Conservation (phyloP, 306 rosid species). For the Dryas drummondii region DNA sequence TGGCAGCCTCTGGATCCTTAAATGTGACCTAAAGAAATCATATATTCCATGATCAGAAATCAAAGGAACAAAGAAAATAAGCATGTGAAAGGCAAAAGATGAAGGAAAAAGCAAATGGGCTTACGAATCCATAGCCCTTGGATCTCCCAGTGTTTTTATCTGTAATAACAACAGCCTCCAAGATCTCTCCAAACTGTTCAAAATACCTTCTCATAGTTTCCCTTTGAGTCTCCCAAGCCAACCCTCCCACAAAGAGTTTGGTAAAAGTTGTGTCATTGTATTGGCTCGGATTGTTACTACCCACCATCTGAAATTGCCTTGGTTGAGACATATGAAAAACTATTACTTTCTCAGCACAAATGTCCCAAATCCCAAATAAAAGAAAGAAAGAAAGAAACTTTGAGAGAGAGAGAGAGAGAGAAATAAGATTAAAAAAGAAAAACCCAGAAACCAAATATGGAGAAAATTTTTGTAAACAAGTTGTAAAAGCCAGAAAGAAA, state of each 20-base stretch:
- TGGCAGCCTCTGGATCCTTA: conserved; percentile 89
- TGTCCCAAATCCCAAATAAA: conserved; percentile 15
- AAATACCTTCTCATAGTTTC: conserved; percentile 85
- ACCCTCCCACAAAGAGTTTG: conserved; percentile 92
- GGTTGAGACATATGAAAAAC: conserved; percentile 57
- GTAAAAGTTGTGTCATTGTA: conserved; percentile 87
- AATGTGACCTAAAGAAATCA: conserved; percentile 64
- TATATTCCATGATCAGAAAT: conserved; percentile 3
- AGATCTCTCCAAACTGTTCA: conserved; percentile 93
- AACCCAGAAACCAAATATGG: conserved; percentile 33
- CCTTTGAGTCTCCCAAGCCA: conserved; percentile 97
- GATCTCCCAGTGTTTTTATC: conserved; percentile 94
- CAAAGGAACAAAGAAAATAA: conserved; percentile 9
- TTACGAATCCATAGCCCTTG: conserved; percentile 98
- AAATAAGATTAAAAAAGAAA: background rate
- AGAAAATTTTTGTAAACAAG: background rate
- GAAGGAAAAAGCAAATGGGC: conserved; percentile 21
- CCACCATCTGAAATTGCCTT: conserved; percentile 70
- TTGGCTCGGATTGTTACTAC: conserved; percentile 44
- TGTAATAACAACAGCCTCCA: conserved; percentile 93
- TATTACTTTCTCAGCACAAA: background rate
- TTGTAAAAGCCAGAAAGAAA: conserved; percentile 17
- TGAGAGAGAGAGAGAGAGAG: background rate
- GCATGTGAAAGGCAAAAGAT: background rate
- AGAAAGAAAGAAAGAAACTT: background rate